A percentile compares a stretch with the other conserved stretches of the same genome.
phyloP scores from a whole-genome alignment of 2,329 filamentous ascomycete genomes.

The Shiraia bambusicola region DNA sequence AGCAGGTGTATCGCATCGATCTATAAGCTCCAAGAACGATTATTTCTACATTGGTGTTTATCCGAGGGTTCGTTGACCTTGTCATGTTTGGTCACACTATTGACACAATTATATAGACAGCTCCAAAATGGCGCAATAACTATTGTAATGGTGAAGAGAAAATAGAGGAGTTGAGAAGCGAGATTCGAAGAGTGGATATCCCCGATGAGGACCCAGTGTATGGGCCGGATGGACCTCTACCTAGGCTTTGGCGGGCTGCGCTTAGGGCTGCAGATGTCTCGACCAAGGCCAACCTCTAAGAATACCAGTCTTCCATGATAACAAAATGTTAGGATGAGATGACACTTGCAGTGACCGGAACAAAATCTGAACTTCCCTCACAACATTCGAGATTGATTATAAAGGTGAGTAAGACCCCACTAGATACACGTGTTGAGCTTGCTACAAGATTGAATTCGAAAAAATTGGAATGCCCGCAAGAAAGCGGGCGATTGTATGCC shows the following conservation, averaged over 20 bases:
- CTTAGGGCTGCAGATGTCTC: neutral
- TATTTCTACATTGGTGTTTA: constrained; percentile 43
- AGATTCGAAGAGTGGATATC: constrained; percentile 6
- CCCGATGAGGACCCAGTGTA: constrained; percentile 9
- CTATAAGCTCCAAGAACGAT: constrained; percentile 26
- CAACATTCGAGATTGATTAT: too few species aligned
- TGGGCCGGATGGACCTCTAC: constrained; percentile 4
- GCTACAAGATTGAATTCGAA: too few species aligned
- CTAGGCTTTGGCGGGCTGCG: constrained; percentile 6
- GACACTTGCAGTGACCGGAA: too few species aligned
- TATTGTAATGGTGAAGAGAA: constrained; percentile 7
- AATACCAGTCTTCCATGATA: too few species aligned
- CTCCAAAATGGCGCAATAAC: constrained; percentile 11
- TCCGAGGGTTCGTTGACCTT: constrained; percentile 27
- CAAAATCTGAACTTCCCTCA: too few species aligned
- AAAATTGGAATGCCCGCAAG: too few species aligned
- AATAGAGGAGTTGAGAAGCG: constrained; percentile 3
- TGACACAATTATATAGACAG: constrained; percentile 2
- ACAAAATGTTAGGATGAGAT: too few species aligned
- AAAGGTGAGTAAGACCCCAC: too few species aligned
- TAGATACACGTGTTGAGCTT: too few species aligned
- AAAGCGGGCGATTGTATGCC: neutral
- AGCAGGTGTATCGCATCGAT: constrained; percentile 40
- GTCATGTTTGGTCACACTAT: neutral
- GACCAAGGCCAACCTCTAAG: too few species aligned